Percentiles rank a stretch among this genome's conserved stretches.
Conservation (phyloP, 2,329 filamentous ascomycete species). For the Purpureocillium takamizusanense region DNA sequence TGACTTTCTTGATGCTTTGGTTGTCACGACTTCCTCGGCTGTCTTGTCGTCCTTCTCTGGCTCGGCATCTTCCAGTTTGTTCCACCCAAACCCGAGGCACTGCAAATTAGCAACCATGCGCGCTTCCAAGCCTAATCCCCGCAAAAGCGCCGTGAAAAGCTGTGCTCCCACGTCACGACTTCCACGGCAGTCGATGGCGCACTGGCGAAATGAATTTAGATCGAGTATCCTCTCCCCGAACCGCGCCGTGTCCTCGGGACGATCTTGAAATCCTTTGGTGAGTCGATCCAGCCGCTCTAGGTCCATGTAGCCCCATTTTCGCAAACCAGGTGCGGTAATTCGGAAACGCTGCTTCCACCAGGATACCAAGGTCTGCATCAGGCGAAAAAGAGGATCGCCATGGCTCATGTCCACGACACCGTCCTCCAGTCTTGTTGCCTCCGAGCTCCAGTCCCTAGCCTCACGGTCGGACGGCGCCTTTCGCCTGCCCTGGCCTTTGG, state of each 20-base stretch:
- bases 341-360: conserved; percentile 87
- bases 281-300: conserved; percentile 67
- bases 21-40: conserved; percentile 7
- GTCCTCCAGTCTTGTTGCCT: conserved; percentile 59
- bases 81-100: conserved; percentile 84
- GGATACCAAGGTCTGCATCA: conserved; percentile 66
- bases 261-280: conserved; percentile 58
- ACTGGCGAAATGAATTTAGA: conserved; percentile 57
- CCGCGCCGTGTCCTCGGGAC: conserved; percentile 47
- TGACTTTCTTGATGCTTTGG: neutral
- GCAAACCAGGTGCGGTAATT: conserved; percentile 66
- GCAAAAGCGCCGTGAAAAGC: conserved; percentile 76
- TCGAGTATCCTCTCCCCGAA: conserved; percentile 71
- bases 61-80: conserved; percentile 71
- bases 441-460: conserved; percentile 58
- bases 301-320: conserved; percentile 85
- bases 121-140: conserved; percentile 73
- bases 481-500: conserved; percentile 18
- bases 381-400: conserved; percentile 69
- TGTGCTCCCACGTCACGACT: conserved; percentile 85
- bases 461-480: conserved; percentile 23
- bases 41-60: conserved; percentile 28
- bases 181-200: conserved; percentile 63
- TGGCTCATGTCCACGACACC: conserved; percentile 69
- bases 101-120: conserved; percentile 80